Conservation (phyloP, 768 basidiomycete genomes). For the Naganishia randhawae region DNA sequence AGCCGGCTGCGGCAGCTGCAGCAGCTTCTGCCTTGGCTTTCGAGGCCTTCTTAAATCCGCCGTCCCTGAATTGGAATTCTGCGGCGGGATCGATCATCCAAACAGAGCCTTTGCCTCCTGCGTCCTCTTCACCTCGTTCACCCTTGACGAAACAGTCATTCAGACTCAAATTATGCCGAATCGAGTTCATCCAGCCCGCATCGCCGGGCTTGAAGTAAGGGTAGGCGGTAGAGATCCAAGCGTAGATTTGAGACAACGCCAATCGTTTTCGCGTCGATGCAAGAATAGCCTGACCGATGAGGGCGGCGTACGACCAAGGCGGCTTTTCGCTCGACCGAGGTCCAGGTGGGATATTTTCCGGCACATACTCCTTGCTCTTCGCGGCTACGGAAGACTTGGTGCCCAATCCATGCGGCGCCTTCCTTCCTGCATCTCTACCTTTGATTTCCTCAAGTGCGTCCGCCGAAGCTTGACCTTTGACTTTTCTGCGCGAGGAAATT, state of each 20-base stretch:
- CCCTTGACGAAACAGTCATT: slow-evolving; percentile 46
- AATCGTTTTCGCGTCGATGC: slow-evolving; percentile 77
- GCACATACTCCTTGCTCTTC: slow-evolving; percentile 51
- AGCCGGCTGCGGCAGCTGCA: neutral
- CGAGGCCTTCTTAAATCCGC: slow-evolving; percentile 34
- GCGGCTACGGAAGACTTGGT: neutral
- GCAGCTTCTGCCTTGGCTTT: slow-evolving; percentile 17
- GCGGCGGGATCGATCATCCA: slow-evolving; percentile 40
- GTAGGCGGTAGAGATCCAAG: slow-evolving; percentile 89
- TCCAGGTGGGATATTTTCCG: slow-evolving; percentile 65
- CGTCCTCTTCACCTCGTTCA: slow-evolving; percentile 44
- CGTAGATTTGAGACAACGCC: slow-evolving; percentile 91
- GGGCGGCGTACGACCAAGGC: slow-evolving; percentile 83
- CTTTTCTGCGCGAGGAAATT: slow-evolving; percentile 3
- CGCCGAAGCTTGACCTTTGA: slow-evolving; percentile 21
- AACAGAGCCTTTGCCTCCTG: slow-evolving; percentile 49
- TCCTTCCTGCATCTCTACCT: slow-evolving; percentile 43
- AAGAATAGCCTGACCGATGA: slow-evolving; percentile 90
- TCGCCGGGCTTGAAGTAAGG: slow-evolving; percentile 90
- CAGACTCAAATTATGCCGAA: slow-evolving; percentile 50
- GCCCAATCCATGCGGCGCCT: neutral
- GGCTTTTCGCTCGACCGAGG: slow-evolving; percentile 79
- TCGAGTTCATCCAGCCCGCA: slow-evolving; percentile 54
- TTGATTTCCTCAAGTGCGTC: slow-evolving; percentile 27
- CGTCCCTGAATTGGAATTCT: slow-evolving; percentile 36